Evolutionary conservation across 306 rosid species (phyloP).

Genomic region (Quercus berberidifolia): DNA sequence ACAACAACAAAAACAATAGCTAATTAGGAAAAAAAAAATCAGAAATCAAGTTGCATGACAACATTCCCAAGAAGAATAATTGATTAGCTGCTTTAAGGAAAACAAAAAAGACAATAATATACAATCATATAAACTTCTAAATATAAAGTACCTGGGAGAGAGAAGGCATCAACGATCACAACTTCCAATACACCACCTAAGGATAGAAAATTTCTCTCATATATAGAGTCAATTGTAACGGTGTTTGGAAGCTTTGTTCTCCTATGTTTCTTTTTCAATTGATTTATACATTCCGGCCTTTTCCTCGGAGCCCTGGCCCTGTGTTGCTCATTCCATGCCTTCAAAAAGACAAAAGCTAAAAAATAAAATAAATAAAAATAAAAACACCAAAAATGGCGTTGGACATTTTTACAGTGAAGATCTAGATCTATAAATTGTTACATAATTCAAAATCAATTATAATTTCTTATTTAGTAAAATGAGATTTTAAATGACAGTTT

Average conservation of each 20-base stretch:
- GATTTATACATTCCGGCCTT: constrained; percentile 55
- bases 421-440: no score
- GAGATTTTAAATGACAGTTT: neutral
- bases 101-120: neutral
- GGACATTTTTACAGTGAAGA: no score
- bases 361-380: neutral
- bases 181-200: constrained; percentile 70
- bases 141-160: constrained; percentile 71
- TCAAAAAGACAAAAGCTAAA: neutral
- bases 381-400: neutral
- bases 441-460: no score
- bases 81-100: neutral
- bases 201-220: constrained; percentile 72
- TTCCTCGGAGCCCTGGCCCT: constrained; percentile 70
- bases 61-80: neutral
- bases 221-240: constrained; percentile 75
- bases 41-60: neutral
- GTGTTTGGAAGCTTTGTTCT: constrained; percentile 74
- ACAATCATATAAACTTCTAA: neutral
- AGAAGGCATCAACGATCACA: constrained; percentile 59
- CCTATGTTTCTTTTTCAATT: constrained; percentile 47
- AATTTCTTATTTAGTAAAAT: no score
- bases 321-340: constrained; percentile 83
- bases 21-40: constrained; percentile 6
- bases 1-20: constrained; percentile 4